Conservation (phyloP, 805 yeast species). For the Candida ponderosae region DNA sequence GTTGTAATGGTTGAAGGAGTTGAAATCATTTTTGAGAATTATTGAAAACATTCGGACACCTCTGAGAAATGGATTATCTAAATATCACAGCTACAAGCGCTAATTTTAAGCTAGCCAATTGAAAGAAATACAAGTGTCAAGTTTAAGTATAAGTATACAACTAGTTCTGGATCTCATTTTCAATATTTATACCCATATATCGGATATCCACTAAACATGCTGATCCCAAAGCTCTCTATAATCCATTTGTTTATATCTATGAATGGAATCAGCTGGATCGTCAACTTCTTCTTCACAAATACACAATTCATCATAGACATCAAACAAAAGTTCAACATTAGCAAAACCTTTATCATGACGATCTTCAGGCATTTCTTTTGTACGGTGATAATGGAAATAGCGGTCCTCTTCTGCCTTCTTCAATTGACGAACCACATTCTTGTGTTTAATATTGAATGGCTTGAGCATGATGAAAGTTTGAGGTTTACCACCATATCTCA, state of each 20-base stretch:
- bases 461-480: not conserved
- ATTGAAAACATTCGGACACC: no score
- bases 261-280: not conserved
- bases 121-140: no score
- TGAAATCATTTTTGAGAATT: no score
- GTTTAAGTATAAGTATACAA: constrained; percentile 3
- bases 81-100: no score
- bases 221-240: not conserved
- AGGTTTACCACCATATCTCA: not conserved
- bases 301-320: not conserved
- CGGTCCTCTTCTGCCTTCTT: no score
- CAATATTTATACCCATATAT: no score
- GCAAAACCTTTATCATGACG: not conserved
- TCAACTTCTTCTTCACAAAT: not conserved
- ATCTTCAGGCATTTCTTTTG: not conserved
- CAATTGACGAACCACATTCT: not conserved
- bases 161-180: not conserved
- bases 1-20: no score
- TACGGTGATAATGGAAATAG: not conserved
- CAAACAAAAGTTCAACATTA: not conserved
- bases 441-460: not conserved
- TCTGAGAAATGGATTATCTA: no score
- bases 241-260: not conserved
- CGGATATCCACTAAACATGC: no score
- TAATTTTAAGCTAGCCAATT: no score